Base-by-base conservation (phyloP, 2,329 filamentous ascomycete species). In the Xylariomycetidae sp. region DNA sequence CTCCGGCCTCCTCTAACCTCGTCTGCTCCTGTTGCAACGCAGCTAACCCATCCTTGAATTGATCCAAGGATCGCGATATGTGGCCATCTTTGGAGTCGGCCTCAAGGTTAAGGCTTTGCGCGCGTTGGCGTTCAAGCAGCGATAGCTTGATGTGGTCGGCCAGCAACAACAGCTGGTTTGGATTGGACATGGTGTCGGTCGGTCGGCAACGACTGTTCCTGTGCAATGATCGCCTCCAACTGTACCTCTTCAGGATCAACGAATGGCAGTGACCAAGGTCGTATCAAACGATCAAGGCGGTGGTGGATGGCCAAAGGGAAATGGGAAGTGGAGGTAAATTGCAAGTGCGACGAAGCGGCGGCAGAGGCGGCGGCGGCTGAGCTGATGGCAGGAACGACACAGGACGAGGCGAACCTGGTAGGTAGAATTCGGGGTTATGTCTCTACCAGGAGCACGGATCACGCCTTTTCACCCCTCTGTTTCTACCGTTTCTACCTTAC, bases 141-240 rank as follows among this genome's bases (percentile, higher is more conserved):
- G 89, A 95, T 41, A 96, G 77, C 64, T 96, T 95, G 70, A 96
- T 85, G 63, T 96, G 90, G 65, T 98, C 92, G 53, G 89, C 87
- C 37, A 96, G 78, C 34, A 96, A 82, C 58, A 89, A 87, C 47
- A 96, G 81, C 61, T 95, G 89, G 53, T 78, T 79, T 24, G 74
- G 63, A 48, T 72, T 79, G 64, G 20, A 29, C 72, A 75, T 75
- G 53, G 40, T 54, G 44, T 36, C 20, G 7, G 30, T 12, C 18
- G 1, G 23, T 19, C 10, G 27, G 4, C 5, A 14, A 20, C 19
- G 12, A 16, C 18, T 19, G 19, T 8, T 5, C 18, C 7, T 26
- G 13, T 14, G n/a, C 19, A 8, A 14, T 19, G 5, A n/a, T 12
- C 10, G 17, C 24, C 7, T n/a, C n/a, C n/a, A n/a, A n/a, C n/a